Base-by-base conservation (phyloP, 225 moss, liverwort and hornwort species). In the Pseudoscleropodium purum region DNA sequence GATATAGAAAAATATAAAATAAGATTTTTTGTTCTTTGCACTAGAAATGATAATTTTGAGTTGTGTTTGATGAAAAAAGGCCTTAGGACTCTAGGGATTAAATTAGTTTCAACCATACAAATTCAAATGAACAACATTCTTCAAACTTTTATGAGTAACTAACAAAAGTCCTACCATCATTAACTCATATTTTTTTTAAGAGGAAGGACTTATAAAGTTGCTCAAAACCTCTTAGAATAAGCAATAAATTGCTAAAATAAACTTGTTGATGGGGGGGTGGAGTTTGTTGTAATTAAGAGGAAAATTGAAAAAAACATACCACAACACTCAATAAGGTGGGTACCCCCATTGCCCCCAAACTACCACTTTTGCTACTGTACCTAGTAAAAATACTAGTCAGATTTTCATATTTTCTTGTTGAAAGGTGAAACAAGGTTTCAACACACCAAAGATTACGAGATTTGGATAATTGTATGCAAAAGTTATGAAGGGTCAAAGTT, bases 221-320 rank as follows among this genome's bases (percentile, higher is more conserved):
- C 9, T 72, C 41, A 73, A 9, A 47, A 47, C 47, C 47, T 47
- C 47, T 47, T 47, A 47, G 47, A 47, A 10, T 47, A 47, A 47
- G 47, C 47, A 47, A 47, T 47, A 47, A 47, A 7, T 47, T 10
- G 47, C 47, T 10, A 47, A 47, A 47, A 73, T 27, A 10, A 51
- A 13, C 51, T 51, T 51, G 51, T 47, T 47, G 47, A 8, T 47
- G 10, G 9, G 47, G 2, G 4, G 31, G 11, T 30, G 1, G 4
- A 9, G 18, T 31, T 47, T 75, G 45, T 11, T 75, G 2, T 18
- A 47, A 74, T 74, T 0, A 45, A 47, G 7, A 31, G 1, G 2
- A 75, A 30, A 45, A 17, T 10, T 31, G 10, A 72, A 72, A 0
- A 14, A 0, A 26, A 1, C n/a, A 45, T 43, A 43, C 0, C 1